Conservation (phyloP, 2,329 filamentous ascomycete genomes). For the Chrysoporthe cubensis region DNA sequence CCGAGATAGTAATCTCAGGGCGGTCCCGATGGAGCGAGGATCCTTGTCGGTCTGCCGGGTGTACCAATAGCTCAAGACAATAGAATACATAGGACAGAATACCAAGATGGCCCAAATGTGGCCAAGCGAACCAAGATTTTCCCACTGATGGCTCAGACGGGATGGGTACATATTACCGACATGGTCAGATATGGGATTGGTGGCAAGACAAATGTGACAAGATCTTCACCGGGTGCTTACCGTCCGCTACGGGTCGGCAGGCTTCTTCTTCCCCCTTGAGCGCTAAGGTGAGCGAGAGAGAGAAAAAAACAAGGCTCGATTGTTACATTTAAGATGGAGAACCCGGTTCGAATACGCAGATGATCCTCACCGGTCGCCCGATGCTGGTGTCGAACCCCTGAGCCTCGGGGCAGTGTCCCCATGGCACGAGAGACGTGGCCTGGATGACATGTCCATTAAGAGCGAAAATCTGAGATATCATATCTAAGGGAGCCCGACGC, state of each 20-base stretch:
- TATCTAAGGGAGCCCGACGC: not conserved
- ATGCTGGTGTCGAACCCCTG: not conserved
- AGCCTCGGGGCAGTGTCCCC: not conserved
- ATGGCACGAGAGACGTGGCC: not conserved
- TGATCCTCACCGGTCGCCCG: constrained; percentile 3
- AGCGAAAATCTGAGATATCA: constrained; percentile 6
- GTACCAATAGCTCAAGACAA: not conserved
- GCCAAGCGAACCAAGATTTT: constrained; percentile 15
- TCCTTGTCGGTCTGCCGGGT: not conserved
- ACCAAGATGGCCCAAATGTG: not conserved
- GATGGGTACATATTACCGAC: not conserved
- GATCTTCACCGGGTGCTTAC: not conserved
- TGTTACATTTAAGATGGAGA: not conserved
- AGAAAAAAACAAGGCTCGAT: not conserved
- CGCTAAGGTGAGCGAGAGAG: not conserved
- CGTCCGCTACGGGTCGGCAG: not conserved
- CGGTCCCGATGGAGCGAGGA: not conserved
- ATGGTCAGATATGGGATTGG: not conserved
- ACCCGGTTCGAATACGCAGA: not conserved
- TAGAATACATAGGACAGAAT: not conserved
- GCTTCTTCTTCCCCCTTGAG: not conserved
- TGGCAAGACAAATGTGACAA: not conserved
- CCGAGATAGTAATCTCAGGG: not conserved
- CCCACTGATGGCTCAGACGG: not conserved
- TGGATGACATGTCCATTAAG: not conserved